Evolutionary conservation across 345 rosid genomes (phyloP).

Genomic region (Atalantia buxifolia): DNA sequence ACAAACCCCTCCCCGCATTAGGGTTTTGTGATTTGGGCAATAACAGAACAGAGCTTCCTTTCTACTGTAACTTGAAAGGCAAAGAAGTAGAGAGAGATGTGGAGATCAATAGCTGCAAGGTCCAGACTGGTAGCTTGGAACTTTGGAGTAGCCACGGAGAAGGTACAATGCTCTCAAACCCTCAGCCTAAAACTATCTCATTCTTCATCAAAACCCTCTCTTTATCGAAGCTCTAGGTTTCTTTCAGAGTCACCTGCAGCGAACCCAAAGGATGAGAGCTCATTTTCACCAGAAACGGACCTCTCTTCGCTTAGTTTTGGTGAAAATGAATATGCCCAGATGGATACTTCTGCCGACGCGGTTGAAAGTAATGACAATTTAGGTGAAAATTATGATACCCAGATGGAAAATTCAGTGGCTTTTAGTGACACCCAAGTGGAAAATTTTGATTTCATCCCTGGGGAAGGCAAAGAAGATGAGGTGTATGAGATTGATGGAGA

Average conservation of each 20-base stretch:
- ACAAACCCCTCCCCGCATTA: neutral
- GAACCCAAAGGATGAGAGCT: conserved; percentile 18
- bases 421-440: conserved; percentile 20
- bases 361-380: conserved; percentile 3
- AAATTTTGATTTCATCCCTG: neutral
- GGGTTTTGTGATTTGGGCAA: neutral
- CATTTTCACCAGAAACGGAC: conserved; percentile 13
- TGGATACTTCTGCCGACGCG: neutral
- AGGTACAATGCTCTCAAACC: conserved; percentile 25
- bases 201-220: conserved; percentile 20
- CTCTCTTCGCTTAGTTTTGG: conserved; percentile 9
- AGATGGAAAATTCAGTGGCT: neutral
- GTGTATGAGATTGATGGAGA: conserved; percentile 44
- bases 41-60: neutral
- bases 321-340: conserved; percentile 11
- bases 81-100: conserved; percentile 28
- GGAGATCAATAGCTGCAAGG: conserved; percentile 48
- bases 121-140: conserved; percentile 32
- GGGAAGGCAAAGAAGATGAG: neutral
- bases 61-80: neutral
- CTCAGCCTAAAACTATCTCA: conserved; percentile 10
- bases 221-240: conserved; percentile 28
- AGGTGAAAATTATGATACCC: conserved; percentile 25
- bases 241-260: conserved; percentile 31
- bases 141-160: conserved; percentile 18